Conservation (phyloP, 441 rosid species). For the Eugenia klotzschiana region DNA sequence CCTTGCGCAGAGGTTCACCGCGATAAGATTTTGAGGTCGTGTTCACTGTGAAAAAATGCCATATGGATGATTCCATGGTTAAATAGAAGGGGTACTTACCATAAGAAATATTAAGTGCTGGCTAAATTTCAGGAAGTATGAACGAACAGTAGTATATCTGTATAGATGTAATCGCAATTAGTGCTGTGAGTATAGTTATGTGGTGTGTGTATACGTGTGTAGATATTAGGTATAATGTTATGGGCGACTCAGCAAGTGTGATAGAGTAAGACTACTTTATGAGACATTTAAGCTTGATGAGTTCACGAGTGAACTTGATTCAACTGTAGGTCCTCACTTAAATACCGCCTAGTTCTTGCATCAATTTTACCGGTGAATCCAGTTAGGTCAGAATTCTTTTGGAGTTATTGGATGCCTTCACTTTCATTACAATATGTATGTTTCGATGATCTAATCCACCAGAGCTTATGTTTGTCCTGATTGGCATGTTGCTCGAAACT, state of each 20-base stretch:
- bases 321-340: neutral
- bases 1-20: neutral
- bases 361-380: neutral
- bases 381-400: neutral
- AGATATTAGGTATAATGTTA: neutral
- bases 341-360: neutral
- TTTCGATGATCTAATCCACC: neutral
- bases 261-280: neutral
- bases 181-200: neutral
- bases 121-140: neutral
- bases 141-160: neutral
- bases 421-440: neutral
- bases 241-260: neutral
- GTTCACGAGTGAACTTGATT: neutral
- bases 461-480: neutral
- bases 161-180: neutral
- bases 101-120: neutral
- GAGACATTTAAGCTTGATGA: neutral
- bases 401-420: neutral
- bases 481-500: neutral
- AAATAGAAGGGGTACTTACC: neutral
- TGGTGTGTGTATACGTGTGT: neutral
- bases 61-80: neutral
- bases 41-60: neutral
- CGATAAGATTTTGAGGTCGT: neutral